Base-by-base conservation (phyloP, 768 basidiomycete genomes). In the Suillus spraguei region DNA sequence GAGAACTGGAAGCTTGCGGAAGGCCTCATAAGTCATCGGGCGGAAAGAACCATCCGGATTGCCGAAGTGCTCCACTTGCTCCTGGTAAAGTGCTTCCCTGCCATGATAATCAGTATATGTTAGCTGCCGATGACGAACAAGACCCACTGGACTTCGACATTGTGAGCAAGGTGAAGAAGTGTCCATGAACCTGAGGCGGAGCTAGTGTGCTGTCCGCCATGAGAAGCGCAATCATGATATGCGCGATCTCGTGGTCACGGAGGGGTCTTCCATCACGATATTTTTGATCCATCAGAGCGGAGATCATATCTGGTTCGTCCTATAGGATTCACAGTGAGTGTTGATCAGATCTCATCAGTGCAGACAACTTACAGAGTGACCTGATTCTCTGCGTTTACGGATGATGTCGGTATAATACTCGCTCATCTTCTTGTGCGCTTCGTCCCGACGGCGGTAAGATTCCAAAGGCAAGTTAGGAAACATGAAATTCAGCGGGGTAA, bases 141-240 rank as follows among this genome's bases (percentile, higher is more conserved):
- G 13, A 84, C 90, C 70, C 72, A 95, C 93, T 85, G 87, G 65
- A 96, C 70, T 32, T 91, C 87, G 1, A 84, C 85, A 54, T 88
- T 84, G 66, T 85, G 79, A 35, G 95, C 97, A 36, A 99, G 75
- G 71, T 97, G 94, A 49, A 98, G 85, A 44, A 99, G 81, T 17
- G 89, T 74, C 97, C 97, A 99, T 11, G 95, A 90, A 38, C 88
- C 88, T 24, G 94, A 90, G 2, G 97, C 90, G 16, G 97, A 97
- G 69, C 92, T 94, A 0, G 97, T 99, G 78, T 99, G 97, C 79
- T 99, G 97, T 44, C 97, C 97, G 97, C 97, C 97, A 99, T 99
- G 66, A 99, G 88, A 53, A 99, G 85, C 17, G 97, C 97, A 71
- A 98, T 99, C 90, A 99, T 88, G 72, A 99, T 96, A 73, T 99